Evolutionary conservation across 352 stramenopile genomes (phyloP).

Genomic region (Phytophthora rubi): DNA sequence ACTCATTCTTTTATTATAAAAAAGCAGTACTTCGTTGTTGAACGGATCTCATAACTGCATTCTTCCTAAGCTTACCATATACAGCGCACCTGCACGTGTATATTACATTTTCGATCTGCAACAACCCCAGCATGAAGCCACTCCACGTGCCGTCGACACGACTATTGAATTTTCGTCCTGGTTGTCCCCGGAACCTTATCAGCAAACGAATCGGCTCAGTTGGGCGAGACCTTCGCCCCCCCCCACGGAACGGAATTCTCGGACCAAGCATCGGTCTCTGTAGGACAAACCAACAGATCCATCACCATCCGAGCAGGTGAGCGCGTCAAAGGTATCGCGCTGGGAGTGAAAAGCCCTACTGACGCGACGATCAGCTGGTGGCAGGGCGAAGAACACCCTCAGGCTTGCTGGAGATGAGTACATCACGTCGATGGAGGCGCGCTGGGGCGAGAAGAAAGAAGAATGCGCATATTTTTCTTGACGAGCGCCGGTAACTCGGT

Average conservation of each 20-base stretch:
- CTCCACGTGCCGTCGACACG: no score
- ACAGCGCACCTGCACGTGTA: no score
- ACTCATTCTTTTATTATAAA: no score
- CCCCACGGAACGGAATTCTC: constrained; percentile 32
- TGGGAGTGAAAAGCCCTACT: constrained; percentile 23
- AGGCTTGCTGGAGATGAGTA: constrained; percentile 9
- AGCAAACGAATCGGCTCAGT: constrained; percentile 18
- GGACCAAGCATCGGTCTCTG: constrained; percentile 14
- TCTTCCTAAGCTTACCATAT: no score
- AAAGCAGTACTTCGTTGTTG: no score
- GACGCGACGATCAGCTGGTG: constrained; percentile 28
- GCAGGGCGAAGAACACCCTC: not conserved
- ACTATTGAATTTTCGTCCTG: not conserved
- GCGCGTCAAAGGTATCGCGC: constrained; percentile 24
- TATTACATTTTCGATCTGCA: no score
- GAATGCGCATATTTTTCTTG: constrained; percentile 29
- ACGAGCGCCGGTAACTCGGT: constrained; percentile 31
- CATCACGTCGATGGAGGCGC: constrained; percentile 37
- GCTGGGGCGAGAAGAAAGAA: constrained; percentile 27
- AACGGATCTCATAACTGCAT: no score
- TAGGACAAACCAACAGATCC: constrained; percentile 23
- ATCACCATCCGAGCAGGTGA: constrained; percentile 22
- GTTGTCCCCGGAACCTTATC: not conserved
- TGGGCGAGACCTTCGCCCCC: constrained; percentile 30
- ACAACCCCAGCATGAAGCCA: no score